These are phyloP conservation scores for Umbelopsis vinacea DNA, from an alignment of 192 early-diverging fungal species.

Conservation along the genomic window DNA sequence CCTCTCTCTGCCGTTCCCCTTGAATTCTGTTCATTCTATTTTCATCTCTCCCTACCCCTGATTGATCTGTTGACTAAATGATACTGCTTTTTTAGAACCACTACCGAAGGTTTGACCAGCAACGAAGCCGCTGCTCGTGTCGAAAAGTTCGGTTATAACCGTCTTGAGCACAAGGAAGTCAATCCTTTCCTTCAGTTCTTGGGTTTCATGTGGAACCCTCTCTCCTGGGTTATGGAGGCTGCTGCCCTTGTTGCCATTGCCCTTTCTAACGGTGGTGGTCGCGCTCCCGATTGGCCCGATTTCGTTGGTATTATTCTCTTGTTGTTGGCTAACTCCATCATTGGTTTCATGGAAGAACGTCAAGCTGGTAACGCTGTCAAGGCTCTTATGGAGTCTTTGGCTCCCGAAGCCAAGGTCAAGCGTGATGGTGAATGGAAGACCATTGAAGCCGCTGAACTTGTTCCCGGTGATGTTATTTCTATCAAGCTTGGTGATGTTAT, in stretches of 20 bases:
- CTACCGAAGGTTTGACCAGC: slow-evolving; percentile 64
- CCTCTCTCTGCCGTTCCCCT: slow-evolving; percentile 12
- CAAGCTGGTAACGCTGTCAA: slow-evolving; percentile 91
- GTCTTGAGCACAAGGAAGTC: slow-evolving; percentile 74
- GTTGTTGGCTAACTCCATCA: slow-evolving; percentile 81
- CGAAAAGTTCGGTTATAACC: slow-evolving; percentile 72
- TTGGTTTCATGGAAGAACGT: slow-evolving; percentile 90
- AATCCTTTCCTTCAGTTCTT: slow-evolving; percentile 88
- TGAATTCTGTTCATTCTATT: slow-evolving; percentile 3
- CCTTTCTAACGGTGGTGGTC: slow-evolving; percentile 70
- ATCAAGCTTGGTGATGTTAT: slow-evolving; percentile 89
- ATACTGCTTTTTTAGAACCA: slow-evolving; percentile 39
- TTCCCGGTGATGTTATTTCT: slow-evolving; percentile 90
- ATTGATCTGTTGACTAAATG: not conserved
- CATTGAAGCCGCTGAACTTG: slow-evolving; percentile 75
- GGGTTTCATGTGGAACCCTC: slow-evolving; percentile 83
- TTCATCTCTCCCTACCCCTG: not conserved
- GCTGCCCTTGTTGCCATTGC: slow-evolving; percentile 84
- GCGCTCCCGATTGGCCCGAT: slow-evolving; percentile 82
- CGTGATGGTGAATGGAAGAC: slow-evolving; percentile 82
- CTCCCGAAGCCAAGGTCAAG: slow-evolving; percentile 87
- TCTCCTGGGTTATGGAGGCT: slow-evolving; percentile 86
- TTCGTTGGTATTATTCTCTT: slow-evolving; percentile 84
- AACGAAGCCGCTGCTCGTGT: slow-evolving; percentile 66
- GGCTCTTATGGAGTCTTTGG: slow-evolving; percentile 91